A percentile compares a stretch with the other conserved stretches of the same genome.
These are phyloP conservation scores for Eucalyptus cloeziana DNA, from an alignment of 345 rosid genomes.

Conservation along the genomic window DNA sequence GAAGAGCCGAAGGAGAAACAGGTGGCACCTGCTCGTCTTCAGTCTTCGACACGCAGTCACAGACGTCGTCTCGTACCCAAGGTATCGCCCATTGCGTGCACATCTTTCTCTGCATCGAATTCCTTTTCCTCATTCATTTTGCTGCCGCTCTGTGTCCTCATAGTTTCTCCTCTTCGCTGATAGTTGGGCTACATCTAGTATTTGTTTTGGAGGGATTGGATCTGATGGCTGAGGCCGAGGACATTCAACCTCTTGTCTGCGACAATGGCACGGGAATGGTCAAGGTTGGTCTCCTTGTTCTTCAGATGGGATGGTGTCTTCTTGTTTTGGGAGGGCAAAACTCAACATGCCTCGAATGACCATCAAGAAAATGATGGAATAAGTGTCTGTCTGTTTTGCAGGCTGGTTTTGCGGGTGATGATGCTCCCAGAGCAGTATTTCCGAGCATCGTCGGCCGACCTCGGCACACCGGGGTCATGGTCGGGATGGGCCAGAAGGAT, in stretches of 20 bases:
- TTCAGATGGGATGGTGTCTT: not conserved
- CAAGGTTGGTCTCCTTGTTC: constrained; percentile 1
- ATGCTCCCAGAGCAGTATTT: constrained; percentile 63
- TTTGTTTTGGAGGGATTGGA: not conserved
- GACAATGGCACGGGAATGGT: constrained; percentile 26
- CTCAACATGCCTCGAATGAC: not conserved
- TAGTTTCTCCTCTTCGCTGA: not conserved
- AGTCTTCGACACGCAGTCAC: not conserved
- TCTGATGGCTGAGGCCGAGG: constrained; percentile 12
- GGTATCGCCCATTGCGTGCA: not conserved
- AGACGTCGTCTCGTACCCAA: not conserved
- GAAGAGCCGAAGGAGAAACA: not conserved
- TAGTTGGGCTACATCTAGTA: not conserved
- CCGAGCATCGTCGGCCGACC: constrained; percentile 47
- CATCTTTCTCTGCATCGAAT: not conserved
- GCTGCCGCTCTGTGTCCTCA: not conserved
- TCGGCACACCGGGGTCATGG: constrained; percentile 41
- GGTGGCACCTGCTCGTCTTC: not conserved
- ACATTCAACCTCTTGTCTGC: constrained; percentile 19
- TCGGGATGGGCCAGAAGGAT: constrained; percentile 46
- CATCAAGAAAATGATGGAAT: not conserved
- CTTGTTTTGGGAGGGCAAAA: not conserved
- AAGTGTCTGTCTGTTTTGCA: not conserved
- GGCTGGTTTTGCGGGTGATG: constrained; percentile 63
- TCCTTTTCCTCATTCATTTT: not conserved